Percentiles rank a stretch among this genome's conserved stretches.
phyloP scores from a whole-genome alignment of 306 rosid species.

The Purshia tridentata region DNA sequence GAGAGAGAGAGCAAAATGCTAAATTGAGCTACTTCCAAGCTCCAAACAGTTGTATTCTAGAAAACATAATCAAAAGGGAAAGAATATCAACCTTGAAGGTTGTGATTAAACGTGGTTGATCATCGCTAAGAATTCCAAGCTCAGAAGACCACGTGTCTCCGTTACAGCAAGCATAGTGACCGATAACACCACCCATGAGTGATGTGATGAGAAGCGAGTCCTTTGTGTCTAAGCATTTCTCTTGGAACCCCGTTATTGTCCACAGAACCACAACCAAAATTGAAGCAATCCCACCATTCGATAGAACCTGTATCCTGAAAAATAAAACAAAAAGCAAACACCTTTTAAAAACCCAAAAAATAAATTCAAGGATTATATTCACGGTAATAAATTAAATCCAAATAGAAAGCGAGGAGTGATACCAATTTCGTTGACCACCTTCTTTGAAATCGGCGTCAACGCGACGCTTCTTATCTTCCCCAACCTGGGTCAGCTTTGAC shows the following conservation, averaged over 20 bases:
- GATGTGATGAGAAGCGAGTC: conserved; percentile 62
- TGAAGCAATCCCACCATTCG: conserved; percentile 72
- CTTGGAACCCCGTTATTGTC: conserved; percentile 56
- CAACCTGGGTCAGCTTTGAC: conserved; percentile 71
- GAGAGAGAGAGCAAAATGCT: neutral
- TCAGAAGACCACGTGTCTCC: conserved; percentile 99
- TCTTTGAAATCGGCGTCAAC: conserved; percentile 77
- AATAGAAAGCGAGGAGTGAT: neutral
- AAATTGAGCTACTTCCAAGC: neutral
- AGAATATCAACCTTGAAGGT: conserved; percentile 62
- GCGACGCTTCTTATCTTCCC: conserved; percentile 65
- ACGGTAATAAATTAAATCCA: neutral
- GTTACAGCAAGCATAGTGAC: conserved; percentile 89
- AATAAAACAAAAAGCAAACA: neutral
- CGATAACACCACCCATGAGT: conserved; percentile 81
- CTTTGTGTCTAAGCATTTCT: conserved; percentile 63
- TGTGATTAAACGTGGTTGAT: conserved; percentile 75
- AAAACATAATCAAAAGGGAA: no score
- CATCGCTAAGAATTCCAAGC: conserved; percentile 82
- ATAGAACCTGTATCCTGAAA: conserved; percentile 79
- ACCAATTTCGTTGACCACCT: conserved; percentile 98
- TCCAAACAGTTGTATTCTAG: neutral
- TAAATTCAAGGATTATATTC: neutral
- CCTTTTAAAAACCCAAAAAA: neutral
- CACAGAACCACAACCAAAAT: conserved; percentile 59